Evolutionary conservation across 345 rosid species (phyloP).

Genomic region (Eucalyptus urophylla): DNA sequence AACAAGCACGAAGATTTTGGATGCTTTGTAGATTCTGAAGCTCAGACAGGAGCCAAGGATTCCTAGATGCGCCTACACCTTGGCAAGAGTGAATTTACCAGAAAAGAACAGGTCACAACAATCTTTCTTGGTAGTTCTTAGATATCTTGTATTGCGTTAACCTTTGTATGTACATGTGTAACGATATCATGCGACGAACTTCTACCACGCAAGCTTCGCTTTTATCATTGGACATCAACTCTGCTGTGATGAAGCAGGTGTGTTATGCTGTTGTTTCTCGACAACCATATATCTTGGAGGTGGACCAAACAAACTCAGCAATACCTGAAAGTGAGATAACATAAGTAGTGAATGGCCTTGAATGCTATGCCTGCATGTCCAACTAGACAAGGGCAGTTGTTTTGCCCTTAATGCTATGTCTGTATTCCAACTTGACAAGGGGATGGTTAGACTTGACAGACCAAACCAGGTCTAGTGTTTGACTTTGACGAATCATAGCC

Average conservation of each 20-base stretch:
- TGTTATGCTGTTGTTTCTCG: not conserved
- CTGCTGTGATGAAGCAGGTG: slow-evolving; percentile 18
- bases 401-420: not conserved
- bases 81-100: not conserved
- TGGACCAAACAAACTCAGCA: slow-evolving; percentile 73
- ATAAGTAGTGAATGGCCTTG: not conserved
- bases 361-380: not conserved
- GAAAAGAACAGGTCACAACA: not conserved
- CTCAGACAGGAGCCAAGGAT: not conserved
- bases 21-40: not conserved
- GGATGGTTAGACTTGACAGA: not conserved
- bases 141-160: not conserved
- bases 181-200: not conserved
- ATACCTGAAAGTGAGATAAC: slow-evolving; percentile 37
- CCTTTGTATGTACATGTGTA: not conserved
- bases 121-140: not conserved
- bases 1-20: not conserved
- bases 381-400: not conserved
- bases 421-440: not conserved
- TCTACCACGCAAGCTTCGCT: not conserved
- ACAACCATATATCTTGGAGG: slow-evolving; percentile 11
- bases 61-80: not conserved
- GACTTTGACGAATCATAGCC: not conserved
- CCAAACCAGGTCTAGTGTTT: not conserved
- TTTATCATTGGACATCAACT: slow-evolving; percentile 5